Evolutionary conservation across 2,329 filamentous ascomycete genomes (phyloP).

Genomic region (Ustulina deusta): DNA sequence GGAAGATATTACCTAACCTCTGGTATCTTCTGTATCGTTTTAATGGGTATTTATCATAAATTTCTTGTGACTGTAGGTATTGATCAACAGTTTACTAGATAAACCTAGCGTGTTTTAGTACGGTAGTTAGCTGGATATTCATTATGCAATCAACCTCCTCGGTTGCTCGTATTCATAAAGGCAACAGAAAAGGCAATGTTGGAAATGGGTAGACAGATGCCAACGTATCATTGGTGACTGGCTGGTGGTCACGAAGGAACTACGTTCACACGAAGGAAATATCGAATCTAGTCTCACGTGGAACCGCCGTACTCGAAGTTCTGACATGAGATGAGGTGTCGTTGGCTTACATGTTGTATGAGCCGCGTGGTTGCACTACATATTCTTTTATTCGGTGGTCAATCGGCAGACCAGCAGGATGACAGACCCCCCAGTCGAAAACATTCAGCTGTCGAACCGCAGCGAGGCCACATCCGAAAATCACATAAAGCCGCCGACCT

Average conservation of each 20-base stretch:
- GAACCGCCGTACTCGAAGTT: background rate
- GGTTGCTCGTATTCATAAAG: no score
- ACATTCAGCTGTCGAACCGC: background rate
- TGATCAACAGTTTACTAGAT: no score
- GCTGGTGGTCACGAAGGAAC: background rate
- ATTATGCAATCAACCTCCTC: no score
- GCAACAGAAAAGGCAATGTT: no score
- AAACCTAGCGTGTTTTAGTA: no score
- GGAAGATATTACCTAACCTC: background rate
- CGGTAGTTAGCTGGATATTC: no score
- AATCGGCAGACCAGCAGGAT: background rate
- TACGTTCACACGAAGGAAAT: background rate
- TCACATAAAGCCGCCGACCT: background rate
- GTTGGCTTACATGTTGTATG: background rate
- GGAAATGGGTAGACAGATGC: no score
- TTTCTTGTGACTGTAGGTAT: background rate
- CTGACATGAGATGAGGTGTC: background rate
- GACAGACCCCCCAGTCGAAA: background rate
- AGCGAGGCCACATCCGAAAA: background rate
- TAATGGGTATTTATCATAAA: slow-evolving; percentile 8
- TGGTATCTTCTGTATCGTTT: background rate
- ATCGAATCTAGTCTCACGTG: background rate
- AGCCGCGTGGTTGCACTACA: slow-evolving; percentile 8
- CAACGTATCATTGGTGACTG: no score
- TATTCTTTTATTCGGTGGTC: background rate